Evolutionary conservation across 768 basidiomycete species (phyloP).

Genomic region (Porpolomopsis calyptriformis): DNA sequence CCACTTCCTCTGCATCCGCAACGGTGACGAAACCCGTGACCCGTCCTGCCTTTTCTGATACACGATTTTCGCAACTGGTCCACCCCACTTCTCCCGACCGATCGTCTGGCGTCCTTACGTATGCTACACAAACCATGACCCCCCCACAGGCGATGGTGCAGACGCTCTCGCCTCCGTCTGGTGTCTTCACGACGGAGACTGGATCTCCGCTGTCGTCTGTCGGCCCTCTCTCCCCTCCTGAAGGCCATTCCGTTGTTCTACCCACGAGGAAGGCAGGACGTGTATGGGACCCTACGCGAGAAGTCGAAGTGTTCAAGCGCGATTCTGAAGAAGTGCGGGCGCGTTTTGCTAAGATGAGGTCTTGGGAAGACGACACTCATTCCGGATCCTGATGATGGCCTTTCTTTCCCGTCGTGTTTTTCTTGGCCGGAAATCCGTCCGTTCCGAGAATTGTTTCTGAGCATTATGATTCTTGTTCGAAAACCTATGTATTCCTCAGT

Average conservation of each 20-base stretch:
- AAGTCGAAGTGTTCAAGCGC: slow-evolving; percentile 76
- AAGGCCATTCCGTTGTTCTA: slow-evolving; percentile 24
- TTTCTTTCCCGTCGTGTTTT: background rate
- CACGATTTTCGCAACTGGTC: too few species aligned
- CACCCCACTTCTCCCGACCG: too few species aligned
- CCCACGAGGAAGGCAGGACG: slow-evolving; percentile 41
- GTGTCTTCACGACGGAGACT: background rate
- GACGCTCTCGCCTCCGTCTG: slow-evolving; percentile 9
- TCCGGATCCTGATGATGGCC: background rate
- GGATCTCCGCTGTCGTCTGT: slow-evolving; percentile 45
- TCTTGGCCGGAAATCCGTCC: too few species aligned
- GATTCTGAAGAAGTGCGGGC: slow-evolving; percentile 82
- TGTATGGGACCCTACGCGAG: slow-evolving; percentile 80
- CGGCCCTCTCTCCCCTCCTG: slow-evolving; percentile 42
- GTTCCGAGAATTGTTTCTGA: too few species aligned
- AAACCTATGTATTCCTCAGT: too few species aligned
- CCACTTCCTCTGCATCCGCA: slow-evolving; percentile 11
- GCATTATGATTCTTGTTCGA: too few species aligned
- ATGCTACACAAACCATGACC: slow-evolving; percentile 7
- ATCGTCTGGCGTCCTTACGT: slow-evolving; percentile 8
- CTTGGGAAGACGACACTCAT: slow-evolving; percentile 46
- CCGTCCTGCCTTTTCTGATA: too few species aligned
- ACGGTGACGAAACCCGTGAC: background rate
- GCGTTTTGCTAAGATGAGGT: slow-evolving; percentile 70
- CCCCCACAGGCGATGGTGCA: slow-evolving; percentile 4